These are phyloP conservation scores for Heterococcus sp. DNA, from an alignment of 108 stramenopile species.

Conservation along the genomic window DNA sequence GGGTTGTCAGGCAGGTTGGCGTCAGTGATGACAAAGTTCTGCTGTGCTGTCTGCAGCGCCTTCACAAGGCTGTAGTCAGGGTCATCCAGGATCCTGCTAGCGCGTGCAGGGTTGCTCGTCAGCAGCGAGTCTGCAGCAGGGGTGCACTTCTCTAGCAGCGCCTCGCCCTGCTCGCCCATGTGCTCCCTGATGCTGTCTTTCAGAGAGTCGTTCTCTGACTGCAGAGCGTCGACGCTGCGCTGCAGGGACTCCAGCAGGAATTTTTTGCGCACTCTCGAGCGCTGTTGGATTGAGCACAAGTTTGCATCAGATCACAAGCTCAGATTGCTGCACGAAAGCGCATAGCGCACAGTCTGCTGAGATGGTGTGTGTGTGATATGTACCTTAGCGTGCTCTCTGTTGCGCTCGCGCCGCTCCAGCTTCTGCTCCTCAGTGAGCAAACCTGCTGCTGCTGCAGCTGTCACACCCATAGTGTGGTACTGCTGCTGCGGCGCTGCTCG, in stretches of 20 bases:
- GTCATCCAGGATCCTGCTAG: constrained; percentile 71
- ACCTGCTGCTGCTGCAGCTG: constrained; percentile 14
- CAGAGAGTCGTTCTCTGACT: constrained; percentile 27
- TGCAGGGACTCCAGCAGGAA: constrained; percentile 86
- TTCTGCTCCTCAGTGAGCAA: constrained; percentile 45
- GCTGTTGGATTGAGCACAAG: too few species aligned
- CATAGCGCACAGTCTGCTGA: too few species aligned
- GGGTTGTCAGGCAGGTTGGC: constrained; percentile 89
- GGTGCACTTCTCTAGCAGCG: constrained; percentile 9
- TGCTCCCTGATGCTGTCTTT: constrained; percentile 5
- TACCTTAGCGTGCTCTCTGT: constrained; percentile 94
- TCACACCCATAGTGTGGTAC: constrained; percentile 12
- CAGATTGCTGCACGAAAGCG: too few species aligned
- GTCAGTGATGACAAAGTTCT: constrained; percentile 97
- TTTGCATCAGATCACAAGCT: too few species aligned
- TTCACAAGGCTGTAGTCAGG: constrained; percentile 97
- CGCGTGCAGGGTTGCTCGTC: constrained; percentile 11
- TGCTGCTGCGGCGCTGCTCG: constrained; percentile 10
- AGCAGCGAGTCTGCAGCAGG: constrained; percentile 4
- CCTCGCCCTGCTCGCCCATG: constrained; percentile 23
- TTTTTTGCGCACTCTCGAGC: constrained; percentile 88
- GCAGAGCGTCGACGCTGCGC: constrained; percentile 40
- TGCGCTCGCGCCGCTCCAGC: constrained; percentile 67
- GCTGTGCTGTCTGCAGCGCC: constrained; percentile 92
- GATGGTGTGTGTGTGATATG: too few species aligned